phyloP scores from a whole-genome alignment of 176 grass and related monocot genomes.

The Leersia perrieri region DNA sequence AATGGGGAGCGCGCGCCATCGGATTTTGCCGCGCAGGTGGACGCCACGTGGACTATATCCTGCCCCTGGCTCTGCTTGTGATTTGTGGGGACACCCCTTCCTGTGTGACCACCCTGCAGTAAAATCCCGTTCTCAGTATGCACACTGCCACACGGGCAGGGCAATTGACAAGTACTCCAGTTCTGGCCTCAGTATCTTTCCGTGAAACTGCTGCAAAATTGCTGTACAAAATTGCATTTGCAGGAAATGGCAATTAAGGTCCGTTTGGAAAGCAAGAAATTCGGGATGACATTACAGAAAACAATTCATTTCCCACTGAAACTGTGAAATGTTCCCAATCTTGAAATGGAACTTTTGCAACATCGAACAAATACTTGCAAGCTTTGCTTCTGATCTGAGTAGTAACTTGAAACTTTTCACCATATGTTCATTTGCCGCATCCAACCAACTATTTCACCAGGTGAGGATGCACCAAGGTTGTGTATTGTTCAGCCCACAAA shows the following conservation, averaged over 20 bases:
- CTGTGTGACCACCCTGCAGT: neutral
- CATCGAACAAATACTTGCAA: neutral
- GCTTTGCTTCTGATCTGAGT: neutral
- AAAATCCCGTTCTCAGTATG: neutral
- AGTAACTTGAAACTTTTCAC: neutral
- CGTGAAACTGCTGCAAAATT: neutral
- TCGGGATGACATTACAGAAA: neutral
- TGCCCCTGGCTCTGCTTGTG: conserved; percentile 2
- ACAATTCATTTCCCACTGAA: neutral
- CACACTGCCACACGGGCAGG: no score
- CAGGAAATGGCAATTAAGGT: neutral
- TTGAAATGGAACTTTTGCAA: neutral
- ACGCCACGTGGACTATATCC: conserved; percentile 58
- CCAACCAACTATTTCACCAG: neutral
- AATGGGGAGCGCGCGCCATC: conserved; percentile 62
- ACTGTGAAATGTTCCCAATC: no score
- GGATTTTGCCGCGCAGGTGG: conserved; percentile 34
- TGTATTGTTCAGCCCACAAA: neutral
- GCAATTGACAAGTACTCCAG: neutral
- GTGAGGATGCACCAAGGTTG: no score
- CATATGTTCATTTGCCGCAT: no score
- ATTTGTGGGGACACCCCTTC: conserved; percentile 2
- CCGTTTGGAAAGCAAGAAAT: neutral
- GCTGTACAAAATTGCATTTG: neutral
- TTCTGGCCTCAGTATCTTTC: neutral